Conservation (phyloP, 371 early-diverging fungal species). For the Lichtheimia corymbifera region DNA sequence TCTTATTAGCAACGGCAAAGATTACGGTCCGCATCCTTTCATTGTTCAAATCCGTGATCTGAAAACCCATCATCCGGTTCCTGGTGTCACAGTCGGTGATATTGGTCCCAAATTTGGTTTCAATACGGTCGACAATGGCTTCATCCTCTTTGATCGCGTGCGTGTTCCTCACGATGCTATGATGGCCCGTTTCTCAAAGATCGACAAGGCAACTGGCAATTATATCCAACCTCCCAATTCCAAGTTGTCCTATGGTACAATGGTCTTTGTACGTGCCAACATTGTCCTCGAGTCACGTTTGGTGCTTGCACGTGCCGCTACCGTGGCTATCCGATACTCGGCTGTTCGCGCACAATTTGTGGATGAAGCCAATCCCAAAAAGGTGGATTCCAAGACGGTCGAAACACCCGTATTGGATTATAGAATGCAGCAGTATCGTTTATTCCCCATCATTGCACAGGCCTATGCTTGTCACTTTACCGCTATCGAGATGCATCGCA, state of each 20-base stretch:
- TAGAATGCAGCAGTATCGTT: constrained; percentile 76
- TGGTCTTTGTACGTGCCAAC: constrained; percentile 78
- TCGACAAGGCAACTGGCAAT: constrained; percentile 67
- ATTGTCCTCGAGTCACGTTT: constrained; percentile 50
- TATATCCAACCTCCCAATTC: constrained; percentile 75
- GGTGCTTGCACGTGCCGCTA: constrained; percentile 77
- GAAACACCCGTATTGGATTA: constrained; percentile 84
- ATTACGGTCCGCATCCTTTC: constrained; percentile 76
- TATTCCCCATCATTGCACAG: constrained; percentile 79
- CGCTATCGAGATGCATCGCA: constrained; percentile 66
- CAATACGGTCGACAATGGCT: constrained; percentile 86
- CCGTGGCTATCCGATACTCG: constrained; percentile 80
- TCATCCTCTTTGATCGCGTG: constrained; percentile 70
- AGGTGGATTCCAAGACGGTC: constrained; percentile 25
- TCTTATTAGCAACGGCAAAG: constrained; percentile 68
- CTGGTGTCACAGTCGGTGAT: constrained; percentile 77
- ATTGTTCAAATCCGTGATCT: constrained; percentile 75
- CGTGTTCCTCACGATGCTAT: constrained; percentile 75
- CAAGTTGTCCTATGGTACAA: constrained; percentile 81
- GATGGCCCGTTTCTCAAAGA: constrained; percentile 70
- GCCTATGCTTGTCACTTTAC: constrained; percentile 80
- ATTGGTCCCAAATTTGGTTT: constrained; percentile 82
- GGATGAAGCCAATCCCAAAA: constrained; percentile 53
- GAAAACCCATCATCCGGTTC: constrained; percentile 62
- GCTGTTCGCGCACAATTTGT: constrained; percentile 83